phyloP scores from a whole-genome alignment of 176 grass and related monocot species.

The Thalia dealbata region DNA sequence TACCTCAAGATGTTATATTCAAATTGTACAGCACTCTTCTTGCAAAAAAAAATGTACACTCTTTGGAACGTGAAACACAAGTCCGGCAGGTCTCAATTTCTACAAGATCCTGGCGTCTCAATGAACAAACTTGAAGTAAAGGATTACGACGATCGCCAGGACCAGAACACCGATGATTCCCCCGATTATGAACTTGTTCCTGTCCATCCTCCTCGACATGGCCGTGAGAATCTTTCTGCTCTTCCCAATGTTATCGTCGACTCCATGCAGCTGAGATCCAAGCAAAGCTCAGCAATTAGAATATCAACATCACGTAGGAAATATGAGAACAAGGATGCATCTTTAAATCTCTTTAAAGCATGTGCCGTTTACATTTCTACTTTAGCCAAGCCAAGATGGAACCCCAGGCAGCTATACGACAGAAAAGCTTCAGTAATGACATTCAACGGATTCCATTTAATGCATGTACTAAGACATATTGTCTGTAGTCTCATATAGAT shows the following conservation, averaged over 20 bases:
- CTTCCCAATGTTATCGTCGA: constrained; percentile 56
- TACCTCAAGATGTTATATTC: too few relatives aligned
- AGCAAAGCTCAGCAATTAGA: constrained; percentile 5
- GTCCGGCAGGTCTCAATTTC: neutral
- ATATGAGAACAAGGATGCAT: too few relatives aligned
- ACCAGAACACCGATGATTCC: constrained; percentile 42
- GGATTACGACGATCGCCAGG: constrained; percentile 45
- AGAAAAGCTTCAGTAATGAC: neutral
- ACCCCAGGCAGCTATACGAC: too few relatives aligned
- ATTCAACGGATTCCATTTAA: neutral
- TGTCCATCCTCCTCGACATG: constrained; percentile 82
- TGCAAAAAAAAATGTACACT: too few relatives aligned
- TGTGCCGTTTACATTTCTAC: too few relatives aligned
- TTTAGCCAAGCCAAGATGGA: too few relatives aligned
- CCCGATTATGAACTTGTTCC: constrained; percentile 71
- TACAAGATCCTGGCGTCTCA: constrained; percentile 12
- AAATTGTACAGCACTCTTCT: neutral
- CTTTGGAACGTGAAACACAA: neutral
- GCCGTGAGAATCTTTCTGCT: constrained; percentile 53
- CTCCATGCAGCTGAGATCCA: constrained; percentile 36
- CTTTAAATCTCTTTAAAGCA: too few relatives aligned
- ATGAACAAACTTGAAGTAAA: constrained; percentile 80
- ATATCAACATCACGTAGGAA: neutral
- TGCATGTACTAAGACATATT: neutral
- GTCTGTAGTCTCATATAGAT: too few relatives aligned